These are phyloP conservation scores for Mariannaea sp. DNA, from an alignment of 2,329 filamentous ascomycete genomes.

Conservation along the genomic window DNA sequence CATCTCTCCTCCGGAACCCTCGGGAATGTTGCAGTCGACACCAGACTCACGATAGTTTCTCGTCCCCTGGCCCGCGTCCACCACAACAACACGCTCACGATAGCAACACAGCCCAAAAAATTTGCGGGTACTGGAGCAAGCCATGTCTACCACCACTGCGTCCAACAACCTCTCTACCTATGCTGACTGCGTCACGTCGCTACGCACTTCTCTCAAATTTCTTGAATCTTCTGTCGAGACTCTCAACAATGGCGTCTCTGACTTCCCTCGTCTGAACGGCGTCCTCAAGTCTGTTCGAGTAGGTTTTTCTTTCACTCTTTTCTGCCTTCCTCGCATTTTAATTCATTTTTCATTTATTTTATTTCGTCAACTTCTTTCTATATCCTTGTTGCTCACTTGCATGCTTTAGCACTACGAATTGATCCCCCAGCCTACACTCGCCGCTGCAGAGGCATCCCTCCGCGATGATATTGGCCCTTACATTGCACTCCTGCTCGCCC, in stretches of 20 bases:
- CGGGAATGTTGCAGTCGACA: conserved; percentile 3
- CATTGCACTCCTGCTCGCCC: conserved; percentile 75
- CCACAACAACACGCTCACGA: conserved; percentile 17
- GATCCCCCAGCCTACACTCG: conserved; percentile 81
- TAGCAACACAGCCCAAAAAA: background rate
- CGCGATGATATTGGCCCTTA: conserved; percentile 90
- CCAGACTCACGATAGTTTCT: conserved; percentile 2
- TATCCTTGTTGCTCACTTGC: background rate
- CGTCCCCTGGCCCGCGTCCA: conserved; percentile 15
- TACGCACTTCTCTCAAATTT: conserved; percentile 63
- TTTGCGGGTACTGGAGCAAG: background rate
- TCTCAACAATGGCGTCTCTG: conserved; percentile 59
- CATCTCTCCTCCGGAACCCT: background rate
- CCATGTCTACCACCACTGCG: conserved; percentile 31
- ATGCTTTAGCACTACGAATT: conserved; percentile 81
- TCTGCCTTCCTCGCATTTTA: too few species aligned
- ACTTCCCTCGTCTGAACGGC: conserved; percentile 60
- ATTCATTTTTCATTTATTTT: background rate
- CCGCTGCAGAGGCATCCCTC: conserved; percentile 80
- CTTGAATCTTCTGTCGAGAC: conserved; percentile 65
- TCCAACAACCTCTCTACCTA: conserved; percentile 47
- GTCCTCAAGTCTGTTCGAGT: conserved; percentile 64
- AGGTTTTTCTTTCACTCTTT: conserved; percentile 36
- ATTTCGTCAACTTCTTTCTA: background rate
- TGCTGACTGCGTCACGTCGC: conserved; percentile 62